Evolutionary conservation across 2,329 filamentous ascomycete species (phyloP).

Genomic region (Erysiphe neolycopersici): DNA sequence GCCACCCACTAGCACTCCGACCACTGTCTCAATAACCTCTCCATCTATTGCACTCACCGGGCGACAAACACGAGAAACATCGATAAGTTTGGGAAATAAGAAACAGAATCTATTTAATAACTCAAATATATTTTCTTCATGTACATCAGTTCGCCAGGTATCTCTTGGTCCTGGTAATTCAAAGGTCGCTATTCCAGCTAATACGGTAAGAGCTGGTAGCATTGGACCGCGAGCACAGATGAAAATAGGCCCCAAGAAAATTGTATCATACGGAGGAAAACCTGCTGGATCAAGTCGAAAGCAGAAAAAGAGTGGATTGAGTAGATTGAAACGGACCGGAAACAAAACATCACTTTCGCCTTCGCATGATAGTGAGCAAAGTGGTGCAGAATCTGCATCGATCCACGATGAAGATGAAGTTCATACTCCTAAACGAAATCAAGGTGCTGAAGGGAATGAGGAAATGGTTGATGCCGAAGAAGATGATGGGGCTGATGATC

Average conservation of each 20-base stretch:
- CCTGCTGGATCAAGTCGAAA: slow-evolving; percentile 11
- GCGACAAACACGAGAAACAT: slow-evolving; percentile 28
- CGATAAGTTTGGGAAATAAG: slow-evolving; percentile 35
- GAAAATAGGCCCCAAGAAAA: slow-evolving; percentile 13
- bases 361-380: slow-evolving; percentile 36
- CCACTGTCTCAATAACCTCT: slow-evolving; percentile 23
- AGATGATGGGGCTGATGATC: slow-evolving; percentile 49
- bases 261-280: slow-evolving; percentile 11
- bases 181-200: slow-evolving; percentile 17
- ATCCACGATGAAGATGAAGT: slow-evolving; percentile 23
- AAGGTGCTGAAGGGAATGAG: slow-evolving; percentile 26
- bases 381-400: slow-evolving; percentile 31
- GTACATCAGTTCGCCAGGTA: slow-evolving; percentile 31
- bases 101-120: slow-evolving; percentile 19
- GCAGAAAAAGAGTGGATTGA: slow-evolving; percentile 28
- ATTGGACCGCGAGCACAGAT: slow-evolving; percentile 25
- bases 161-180: slow-evolving; percentile 36
- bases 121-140: slow-evolving; percentile 22
- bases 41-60: slow-evolving; percentile 32
- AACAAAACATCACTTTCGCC: slow-evolving; percentile 33
- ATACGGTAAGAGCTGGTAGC: slow-evolving; percentile 23
- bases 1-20: slow-evolving; percentile 3
- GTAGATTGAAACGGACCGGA: slow-evolving; percentile 28
- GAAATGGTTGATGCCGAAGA: slow-evolving; percentile 30
- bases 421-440: slow-evolving; percentile 16